Evolutionary conservation across 164 flowering plant species (phyloP).

Genomic region (Nymphaea colorata): DNA sequence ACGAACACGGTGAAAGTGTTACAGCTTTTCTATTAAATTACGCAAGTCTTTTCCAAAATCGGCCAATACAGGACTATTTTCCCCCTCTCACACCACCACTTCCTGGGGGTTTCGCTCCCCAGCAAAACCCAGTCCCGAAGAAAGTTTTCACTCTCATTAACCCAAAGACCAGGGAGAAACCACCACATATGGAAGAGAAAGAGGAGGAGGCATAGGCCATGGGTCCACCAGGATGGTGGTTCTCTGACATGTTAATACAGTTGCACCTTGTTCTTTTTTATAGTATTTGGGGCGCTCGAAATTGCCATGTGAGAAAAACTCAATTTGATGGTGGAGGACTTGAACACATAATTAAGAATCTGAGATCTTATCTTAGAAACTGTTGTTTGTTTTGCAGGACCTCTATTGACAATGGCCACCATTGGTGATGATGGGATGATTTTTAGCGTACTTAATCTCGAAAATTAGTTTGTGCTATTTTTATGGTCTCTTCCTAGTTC

Average conservation of each 20-base stretch:
- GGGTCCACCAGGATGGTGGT: conserved; percentile 81
- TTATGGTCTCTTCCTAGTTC: no score
- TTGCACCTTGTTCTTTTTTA: no score
- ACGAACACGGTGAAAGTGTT: no score
- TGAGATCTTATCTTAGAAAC: no score
- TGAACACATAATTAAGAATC: no score
- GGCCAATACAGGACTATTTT: background rate
- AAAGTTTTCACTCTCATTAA: conserved; percentile 20
- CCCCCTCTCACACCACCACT: conserved; percentile 12
- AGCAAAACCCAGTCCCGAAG: conserved; percentile 15
- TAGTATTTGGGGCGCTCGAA: no score
- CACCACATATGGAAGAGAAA: conserved; percentile 25
- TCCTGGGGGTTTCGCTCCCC: conserved; percentile 19
- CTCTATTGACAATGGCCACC: conserved; percentile 89
- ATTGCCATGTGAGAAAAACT: no score
- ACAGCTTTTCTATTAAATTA: no score
- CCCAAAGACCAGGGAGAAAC: conserved; percentile 14
- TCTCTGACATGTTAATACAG: background rate
- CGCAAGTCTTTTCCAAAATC: no score
- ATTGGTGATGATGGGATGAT: conserved; percentile 91
- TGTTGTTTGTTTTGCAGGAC: conserved; percentile 27
- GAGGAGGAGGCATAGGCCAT: conserved; percentile 40
- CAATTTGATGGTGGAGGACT: no score
- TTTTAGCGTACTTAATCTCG: conserved; percentile 33
- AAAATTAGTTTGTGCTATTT: no score